Base-by-base conservation (phyloP, 768 basidiomycete species). In the Boletellus sp. region DNA sequence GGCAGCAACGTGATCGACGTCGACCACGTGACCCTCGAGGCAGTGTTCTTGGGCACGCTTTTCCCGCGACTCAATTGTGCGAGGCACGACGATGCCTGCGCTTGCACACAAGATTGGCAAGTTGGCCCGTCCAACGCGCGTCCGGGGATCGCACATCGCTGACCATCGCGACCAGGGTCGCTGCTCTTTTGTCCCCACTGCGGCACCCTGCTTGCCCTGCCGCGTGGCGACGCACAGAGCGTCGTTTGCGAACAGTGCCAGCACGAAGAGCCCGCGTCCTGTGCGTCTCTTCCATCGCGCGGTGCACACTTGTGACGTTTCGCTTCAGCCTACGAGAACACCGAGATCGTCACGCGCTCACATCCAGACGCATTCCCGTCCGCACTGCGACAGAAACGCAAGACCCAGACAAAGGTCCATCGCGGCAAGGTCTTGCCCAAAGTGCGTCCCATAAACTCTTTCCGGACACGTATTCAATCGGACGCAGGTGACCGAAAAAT, bases 301-400 rank as follows among this genome's bases (percentile, higher is more conserved):
- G 10, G 9, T 20, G 2, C 28, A 16, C 13, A 20, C 36, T 37
- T 38, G 12, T 11, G 42, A 49, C 31, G n/a, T 10, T 19, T 31
- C 28, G 11, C 38, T 15, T 5, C 57, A 96, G 94, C 92, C 3
- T 98, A 95, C 66, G 94, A 97, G 59, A 89, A 92, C 68, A 86
- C 85, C 24, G 82, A 88, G 55, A 92, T 94, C 42, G 83, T 84
- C 45, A 98, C 96, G 0, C 84, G 82, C 22, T 96, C 94, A 8
- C 89, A 93, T 55, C 89, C 93, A 0, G 90, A 94, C 48, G 95
- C 96, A 3, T 97, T 98, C 67, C 95, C 96, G 0, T 94, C 91
- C 23, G 79, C 85, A 0, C 69, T 98, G 52, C 74, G 86, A 60
- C 90, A 94, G 58, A 91, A 91, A 59, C 77, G 89, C 48, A 91